Base-by-base conservation (phyloP, 257 asterid genomes). In the Cynanchum wilfordii region DNA sequence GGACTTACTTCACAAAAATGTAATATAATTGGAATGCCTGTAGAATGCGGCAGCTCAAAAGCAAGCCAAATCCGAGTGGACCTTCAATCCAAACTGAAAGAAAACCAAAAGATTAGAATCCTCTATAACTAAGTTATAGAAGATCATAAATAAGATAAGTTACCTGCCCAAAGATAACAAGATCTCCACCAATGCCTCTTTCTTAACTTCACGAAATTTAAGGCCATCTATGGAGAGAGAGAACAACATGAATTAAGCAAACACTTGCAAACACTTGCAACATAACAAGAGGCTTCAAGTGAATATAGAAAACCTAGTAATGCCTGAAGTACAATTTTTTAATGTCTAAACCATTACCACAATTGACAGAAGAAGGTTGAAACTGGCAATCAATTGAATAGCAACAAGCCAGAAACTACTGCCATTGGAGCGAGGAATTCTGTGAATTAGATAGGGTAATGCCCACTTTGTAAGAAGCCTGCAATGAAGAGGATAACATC, bases 61-160 rank as follows among this genome's bases (percentile, higher is more conserved):
- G 89, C 91, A 91, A 82, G 75, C 97, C 97, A 84, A 91, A 91
- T 77, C 97, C 97, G 55, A 89, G 84, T 44, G 96, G 91, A 80
- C 96, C 97, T 84, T 91, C 97, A 29, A 88, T 76, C 96, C 97
- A 91, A 79, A 87, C 97, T 91, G 93, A 71, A 79, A 82, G 73
- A 74, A 82, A 77, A 77, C 13, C 59, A 82, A 65, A 56, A 69
- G 51, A 85, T 69, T 58, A 80, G 80, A 70, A 57, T 55, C 73
- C 63, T 72, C 68, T 75, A 70, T 36, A 78, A 70, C 65, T 49
- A 55, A 63, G 59, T 52, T 24, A 5, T 7, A 50, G 49, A 72
- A 42, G 59, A 29, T 56, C 56, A 69, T 51, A 24, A 22, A 51
- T n/a, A 72, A 17, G 47, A 50, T 57, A 74, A 69, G 24, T 79